Base-by-base conservation (phyloP, 192 early-diverging fungal species). In the Spinellus fusiger region DNA sequence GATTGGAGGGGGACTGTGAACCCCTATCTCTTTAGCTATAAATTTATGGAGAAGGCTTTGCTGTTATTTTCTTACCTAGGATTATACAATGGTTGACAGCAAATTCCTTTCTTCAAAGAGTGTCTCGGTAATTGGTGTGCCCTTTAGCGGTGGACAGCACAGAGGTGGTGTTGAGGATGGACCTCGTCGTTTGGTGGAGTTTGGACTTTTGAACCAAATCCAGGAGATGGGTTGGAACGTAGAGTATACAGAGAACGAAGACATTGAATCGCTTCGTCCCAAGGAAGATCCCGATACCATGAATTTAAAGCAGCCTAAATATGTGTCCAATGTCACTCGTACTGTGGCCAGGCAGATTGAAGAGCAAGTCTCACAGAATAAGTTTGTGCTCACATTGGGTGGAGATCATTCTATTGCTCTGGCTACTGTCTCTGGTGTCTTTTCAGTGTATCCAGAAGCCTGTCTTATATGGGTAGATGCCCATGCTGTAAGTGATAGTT, bases 381-480 rank as follows among this genome's bases (percentile, higher is more conserved):
- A 90, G 12, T 59, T 98, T 23, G 93, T 90, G 16, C 64, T 98
- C 50, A 98, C 92, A n/a, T 76, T 98, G 49, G 95, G 95, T 55
- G 95, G 95, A 26, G 95, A 98, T 73, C 95, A 98, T 66, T 95
- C 93, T 31, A 78, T 95, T 37, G 95, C 90, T 32, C 84, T 98
- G 66, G 95, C 91, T 49, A 98, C 95, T 34, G 78, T 98, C 2
- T 81, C 82, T 46, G 95, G 93, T 29, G 80, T 82, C 25, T 77
- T 90, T 28, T 59, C 82, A 12, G 89, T 86, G 22, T 81, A 95
- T 74, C 82, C 80, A 49, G 74, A 86, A 63, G 86, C 92, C 51
- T 89, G 92, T 56, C 83, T 98, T 62, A 84, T 98, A 55, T 98
- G 95, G 95, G 82, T 98, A 15, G 93, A 98, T 73, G 93, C 92